Base-by-base conservation (phyloP, 257 asterid species). In the Gentiana straminea region DNA sequence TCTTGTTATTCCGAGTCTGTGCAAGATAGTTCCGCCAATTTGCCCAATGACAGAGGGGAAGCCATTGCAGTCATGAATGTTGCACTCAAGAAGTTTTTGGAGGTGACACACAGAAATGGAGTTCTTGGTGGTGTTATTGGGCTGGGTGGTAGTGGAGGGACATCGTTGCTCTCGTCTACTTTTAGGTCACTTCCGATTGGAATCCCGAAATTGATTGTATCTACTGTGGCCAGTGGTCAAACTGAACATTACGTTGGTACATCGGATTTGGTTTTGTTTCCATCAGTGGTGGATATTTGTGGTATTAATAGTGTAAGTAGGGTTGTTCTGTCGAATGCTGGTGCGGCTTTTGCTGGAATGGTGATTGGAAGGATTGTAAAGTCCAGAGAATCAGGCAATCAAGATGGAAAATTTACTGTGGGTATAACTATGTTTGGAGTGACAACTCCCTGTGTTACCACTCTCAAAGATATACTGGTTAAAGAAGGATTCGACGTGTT, bases 391-490 rank as follows among this genome's bases (percentile, higher is more conserved):
- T 55, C 77, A 35, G 3, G 51, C 37, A 58, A 64, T 61, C 59
- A 34, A 55, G 48, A 64, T 70, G 79, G 59, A 46, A 87, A 75
- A 61, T 70, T 75, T 59, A 84, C 96, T n/a, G 76, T 91, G 58
- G 98, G 98, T 34, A 51, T 91, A 58, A 91, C 98, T 54, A 91
- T 91, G 98, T 91, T 91, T 73, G 98, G 98, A 49, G 95, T 87
- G 64, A 91, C 98, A 49, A 91, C 98, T 61, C 78, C 89, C 6
- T 87, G 98, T 67, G 88, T 78, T 56, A 80, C 58, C 73, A 87
- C 89, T 59, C 92, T 91, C 61, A 83, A 84, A 77, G 94, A 91
- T 55, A 84, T 92, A 74, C 70, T 87, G 79, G 64, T 52, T 50
- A 78, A 63, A 65, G 95, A 91, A 81, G 98, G 96, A 45, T 91